Evolutionary conservation across 306 rosid species (phyloP).

Genomic region (Aeschynomene evenia): DNA sequence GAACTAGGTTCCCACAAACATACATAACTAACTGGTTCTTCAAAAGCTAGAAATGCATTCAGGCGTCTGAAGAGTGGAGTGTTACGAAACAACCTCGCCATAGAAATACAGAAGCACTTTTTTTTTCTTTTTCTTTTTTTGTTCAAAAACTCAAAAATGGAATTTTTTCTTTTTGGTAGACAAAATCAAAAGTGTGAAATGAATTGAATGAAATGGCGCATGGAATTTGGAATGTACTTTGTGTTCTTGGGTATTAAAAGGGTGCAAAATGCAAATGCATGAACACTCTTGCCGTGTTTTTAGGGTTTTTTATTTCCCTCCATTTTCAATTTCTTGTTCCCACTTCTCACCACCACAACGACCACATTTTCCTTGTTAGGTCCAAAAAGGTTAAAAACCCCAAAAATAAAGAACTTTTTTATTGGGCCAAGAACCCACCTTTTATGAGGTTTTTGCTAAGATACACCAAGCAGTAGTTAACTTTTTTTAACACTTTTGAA

Average conservation of each 20-base stretch:
- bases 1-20: background rate
- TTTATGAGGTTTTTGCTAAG: no score
- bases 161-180: no score
- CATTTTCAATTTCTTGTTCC: slow-evolving; percentile 19
- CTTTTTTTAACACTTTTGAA: no score
- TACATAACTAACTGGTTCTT: background rate
- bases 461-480: no score
- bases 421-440: no score
- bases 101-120: slow-evolving; percentile 22
- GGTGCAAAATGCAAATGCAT: background rate
- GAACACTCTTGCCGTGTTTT: slow-evolving; percentile 1
- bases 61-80: slow-evolving; percentile 48
- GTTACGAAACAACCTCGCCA: slow-evolving; percentile 78
- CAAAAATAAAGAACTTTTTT: no score
- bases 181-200: background rate
- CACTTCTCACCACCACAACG: background rate
- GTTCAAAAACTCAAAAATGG: background rate
- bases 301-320: slow-evolving; percentile 37
- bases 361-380: no score
- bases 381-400: background rate
- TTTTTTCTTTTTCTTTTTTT: background rate
- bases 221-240: background rate
- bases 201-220: background rate
- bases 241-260: background rate
- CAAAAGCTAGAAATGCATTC: slow-evolving; percentile 8